Base-by-base conservation (phyloP, 106 monocot species). In the Dioscorea zingiberensis region DNA sequence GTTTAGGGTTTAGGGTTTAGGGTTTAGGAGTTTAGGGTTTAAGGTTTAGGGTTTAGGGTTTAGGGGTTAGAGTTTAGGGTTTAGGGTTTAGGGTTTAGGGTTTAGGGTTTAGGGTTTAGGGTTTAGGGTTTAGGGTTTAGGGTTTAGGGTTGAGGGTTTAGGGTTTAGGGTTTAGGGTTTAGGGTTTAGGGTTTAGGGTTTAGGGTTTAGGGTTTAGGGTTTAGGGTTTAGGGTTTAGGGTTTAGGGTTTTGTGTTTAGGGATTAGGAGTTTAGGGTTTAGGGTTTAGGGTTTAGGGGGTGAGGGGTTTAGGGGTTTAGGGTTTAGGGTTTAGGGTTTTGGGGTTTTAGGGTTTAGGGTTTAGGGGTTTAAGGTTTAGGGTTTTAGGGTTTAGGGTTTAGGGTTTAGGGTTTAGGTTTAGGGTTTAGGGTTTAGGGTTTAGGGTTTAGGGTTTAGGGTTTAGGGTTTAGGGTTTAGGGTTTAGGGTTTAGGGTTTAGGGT, bases 1-100 rank as follows among this genome's bases (percentile, higher is more conserved):
- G 58, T 67, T 67, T 75, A 75, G 75, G 75, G 75, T 75, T 75
- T 68, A 68, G 75, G 75, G 65, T 74, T 74, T 63, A 60, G 74
- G 74, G 44, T 74, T 63, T 57, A 44, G 56, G 70, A 21, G 59
- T 70, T 75, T n/a, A 60, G 26, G 73, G 65, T 32, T 66, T 66
- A 48, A 46, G 66, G 57, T 74, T 66, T 66, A 48, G 73, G 65
- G 30, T 66, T 74, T n/a, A 27, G 65, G 73, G 38, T 58, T 74
- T 19, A 19, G 74, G 66, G 48, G 55, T 67, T 74, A 59, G 59
- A 65, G 73, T 58, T 65, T 73, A 64, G 72, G 62, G 62, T 58
- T 65, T n/a, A 58, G 73, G 65, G 57, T 58, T 65, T 57, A 58
- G 73, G 75, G 58, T 66, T 75, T 68, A 59, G 66, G 74, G 67